Percentiles rank a stretch among this genome's conserved stretches.
These are phyloP conservation scores for Kodamaea sagamina DNA, from an alignment of 805 yeast species.

Conservation along the genomic window DNA sequence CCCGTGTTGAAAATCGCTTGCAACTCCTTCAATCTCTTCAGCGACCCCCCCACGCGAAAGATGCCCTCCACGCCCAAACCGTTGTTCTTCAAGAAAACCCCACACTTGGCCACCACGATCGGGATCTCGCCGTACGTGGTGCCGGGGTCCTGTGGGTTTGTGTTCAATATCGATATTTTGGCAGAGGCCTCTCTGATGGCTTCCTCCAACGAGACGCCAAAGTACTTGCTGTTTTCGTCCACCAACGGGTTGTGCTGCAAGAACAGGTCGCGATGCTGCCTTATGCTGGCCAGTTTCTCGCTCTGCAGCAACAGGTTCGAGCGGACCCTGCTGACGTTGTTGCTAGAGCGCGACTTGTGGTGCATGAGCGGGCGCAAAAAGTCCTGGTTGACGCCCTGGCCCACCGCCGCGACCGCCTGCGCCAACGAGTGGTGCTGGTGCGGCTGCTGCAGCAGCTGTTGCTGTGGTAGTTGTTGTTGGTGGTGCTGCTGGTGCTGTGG, in stretches of 20 bases:
- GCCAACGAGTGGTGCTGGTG: slow-evolving; percentile 10
- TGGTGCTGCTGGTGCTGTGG: slow-evolving; percentile 1
- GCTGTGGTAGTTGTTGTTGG: slow-evolving; percentile 9
- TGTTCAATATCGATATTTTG: slow-evolving; percentile 61
- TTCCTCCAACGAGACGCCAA: slow-evolving; percentile 71
- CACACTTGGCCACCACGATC: slow-evolving; percentile 93
- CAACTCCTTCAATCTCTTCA: slow-evolving; percentile 81
- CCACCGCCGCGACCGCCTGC: slow-evolving; percentile 12
- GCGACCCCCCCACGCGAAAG: slow-evolving; percentile 89
- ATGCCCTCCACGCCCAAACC: slow-evolving; percentile 86
- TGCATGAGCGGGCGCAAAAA: slow-evolving; percentile 49
- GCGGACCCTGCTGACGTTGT: slow-evolving; percentile 42
- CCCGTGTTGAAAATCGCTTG: slow-evolving; percentile 83
- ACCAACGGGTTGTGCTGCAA: slow-evolving; percentile 44
- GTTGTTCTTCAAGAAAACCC: slow-evolving; percentile 75
- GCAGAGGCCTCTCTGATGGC: slow-evolving; percentile 80
- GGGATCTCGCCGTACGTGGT: slow-evolving; percentile 89
- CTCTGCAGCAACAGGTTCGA: slow-evolving; percentile 37
- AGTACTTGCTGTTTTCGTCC: slow-evolving; percentile 60
- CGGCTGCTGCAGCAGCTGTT: slow-evolving; percentile 11
- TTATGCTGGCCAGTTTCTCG: slow-evolving; percentile 33
- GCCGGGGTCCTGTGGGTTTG: slow-evolving; percentile 52
- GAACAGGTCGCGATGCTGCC: slow-evolving; percentile 54
- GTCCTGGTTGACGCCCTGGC: slow-evolving; percentile 20
- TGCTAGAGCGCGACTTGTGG: slow-evolving; percentile 53